Evolutionary conservation across 2,329 filamentous ascomycete genomes (phyloP).

Genomic region (Beauveria asiatica): DNA sequence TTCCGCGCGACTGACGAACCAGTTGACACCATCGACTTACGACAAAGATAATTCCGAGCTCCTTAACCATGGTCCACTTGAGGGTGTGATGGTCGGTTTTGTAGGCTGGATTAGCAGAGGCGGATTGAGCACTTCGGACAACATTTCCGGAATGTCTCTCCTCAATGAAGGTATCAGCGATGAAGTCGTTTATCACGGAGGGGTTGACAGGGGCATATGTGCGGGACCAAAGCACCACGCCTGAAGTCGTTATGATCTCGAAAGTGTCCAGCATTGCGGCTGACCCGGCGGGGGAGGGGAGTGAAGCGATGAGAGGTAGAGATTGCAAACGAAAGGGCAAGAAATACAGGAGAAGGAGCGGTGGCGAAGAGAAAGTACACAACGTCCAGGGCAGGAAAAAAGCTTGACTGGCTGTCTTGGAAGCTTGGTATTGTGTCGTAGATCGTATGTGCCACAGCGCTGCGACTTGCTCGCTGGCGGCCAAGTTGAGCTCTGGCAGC

Average conservation of each 20-base stretch:
- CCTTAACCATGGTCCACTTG: slow-evolving; percentile 89
- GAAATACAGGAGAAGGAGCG: neutral
- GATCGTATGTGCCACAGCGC: neutral
- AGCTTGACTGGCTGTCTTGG: neutral
- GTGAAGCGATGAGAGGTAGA: neutral
- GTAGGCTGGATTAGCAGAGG: slow-evolving; percentile 63
- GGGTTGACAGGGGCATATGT: slow-evolving; percentile 73
- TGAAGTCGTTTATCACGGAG: slow-evolving; percentile 85
- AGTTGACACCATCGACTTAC: slow-evolving; percentile 16
- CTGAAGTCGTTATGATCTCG: slow-evolving; percentile 91
- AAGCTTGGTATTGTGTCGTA: neutral
- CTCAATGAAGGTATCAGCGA: slow-evolving; percentile 95
- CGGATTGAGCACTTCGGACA: slow-evolving; percentile 50
- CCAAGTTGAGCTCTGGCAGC: neutral
- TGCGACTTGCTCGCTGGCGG: neutral
- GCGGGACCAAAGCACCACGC: slow-evolving; percentile 93
- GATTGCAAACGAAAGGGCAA: neutral
- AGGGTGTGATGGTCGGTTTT: slow-evolving; percentile 89
- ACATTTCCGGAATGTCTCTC: slow-evolving; percentile 63
- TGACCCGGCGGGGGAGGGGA: slow-evolving; percentile 5
- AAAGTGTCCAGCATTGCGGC: slow-evolving; percentile 83
- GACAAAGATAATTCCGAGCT: slow-evolving; percentile 85
- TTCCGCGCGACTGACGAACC: neutral
- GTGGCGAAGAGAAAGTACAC: neutral
- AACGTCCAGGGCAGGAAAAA: neutral